phyloP scores from a whole-genome alignment of 2,329 filamentous ascomycete genomes.

The Colletotrichum gloeosporioides region DNA sequence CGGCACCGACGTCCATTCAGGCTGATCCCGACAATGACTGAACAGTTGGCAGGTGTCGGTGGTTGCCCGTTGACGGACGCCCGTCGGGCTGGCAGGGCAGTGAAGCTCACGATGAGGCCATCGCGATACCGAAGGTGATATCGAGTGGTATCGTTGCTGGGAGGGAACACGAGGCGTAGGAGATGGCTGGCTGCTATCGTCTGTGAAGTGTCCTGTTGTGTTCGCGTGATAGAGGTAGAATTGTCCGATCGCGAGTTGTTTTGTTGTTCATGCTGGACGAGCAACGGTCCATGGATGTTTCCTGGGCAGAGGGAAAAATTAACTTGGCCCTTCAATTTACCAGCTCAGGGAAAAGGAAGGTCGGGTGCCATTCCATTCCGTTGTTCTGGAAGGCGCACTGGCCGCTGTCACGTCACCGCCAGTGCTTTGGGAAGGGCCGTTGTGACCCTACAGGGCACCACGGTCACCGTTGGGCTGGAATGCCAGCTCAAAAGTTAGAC shows the following conservation, averaged over 20 bases:
- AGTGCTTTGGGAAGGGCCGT: not conserved
- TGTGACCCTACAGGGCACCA: not conserved
- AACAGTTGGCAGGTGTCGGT: not conserved
- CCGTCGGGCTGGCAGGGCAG: not conserved
- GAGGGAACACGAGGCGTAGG: not conserved
- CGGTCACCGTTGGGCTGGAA: not conserved
- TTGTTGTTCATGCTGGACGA: not conserved
- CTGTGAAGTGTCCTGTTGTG: not conserved
- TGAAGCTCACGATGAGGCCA: not conserved
- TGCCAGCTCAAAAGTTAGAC: not conserved
- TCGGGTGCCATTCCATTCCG: not conserved
- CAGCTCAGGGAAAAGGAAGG: not conserved
- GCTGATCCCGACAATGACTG: not conserved
- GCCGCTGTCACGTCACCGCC: conserved; percentile 7
- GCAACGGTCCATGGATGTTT: conserved; percentile 3
- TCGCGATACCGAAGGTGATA: conserved; percentile 1
- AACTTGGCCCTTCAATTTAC: not conserved
- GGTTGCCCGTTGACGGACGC: not conserved
- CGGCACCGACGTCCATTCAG: not conserved
- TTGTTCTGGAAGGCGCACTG: conserved; percentile 5
- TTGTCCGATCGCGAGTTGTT: not conserved
- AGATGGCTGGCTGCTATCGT: not conserved
- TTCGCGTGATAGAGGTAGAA: not conserved
- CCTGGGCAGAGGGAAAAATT: not conserved
- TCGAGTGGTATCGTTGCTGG: not conserved